These are phyloP conservation scores for Ceratobasidium sp. DNA, from an alignment of 1,284 basidiomycete species.

Conservation along the genomic window DNA sequence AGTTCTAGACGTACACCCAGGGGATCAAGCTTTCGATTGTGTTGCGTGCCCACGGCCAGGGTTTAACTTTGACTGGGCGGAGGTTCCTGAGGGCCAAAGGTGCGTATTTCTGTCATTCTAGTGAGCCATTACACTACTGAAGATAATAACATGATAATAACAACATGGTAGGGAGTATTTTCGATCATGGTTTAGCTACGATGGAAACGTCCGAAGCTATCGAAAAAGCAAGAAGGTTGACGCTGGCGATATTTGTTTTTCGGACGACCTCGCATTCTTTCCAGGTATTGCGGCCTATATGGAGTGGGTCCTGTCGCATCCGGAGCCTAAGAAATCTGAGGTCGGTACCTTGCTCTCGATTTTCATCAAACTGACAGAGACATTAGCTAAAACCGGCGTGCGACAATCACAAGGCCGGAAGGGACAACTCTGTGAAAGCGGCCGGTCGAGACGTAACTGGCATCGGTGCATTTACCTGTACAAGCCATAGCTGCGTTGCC, in stretches of 20 bases:
- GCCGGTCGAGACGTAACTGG: conserved; percentile 21
- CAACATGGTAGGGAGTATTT: neutral
- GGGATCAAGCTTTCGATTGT: conserved; percentile 9
- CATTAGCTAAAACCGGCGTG: neutral
- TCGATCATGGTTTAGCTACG: conserved; percentile 5
- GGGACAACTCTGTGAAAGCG: neutral
- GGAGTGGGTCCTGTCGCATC: neutral
- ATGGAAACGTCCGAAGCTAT: conserved; percentile 12
- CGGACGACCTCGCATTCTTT: neutral
- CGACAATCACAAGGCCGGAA: conserved; percentile 22
- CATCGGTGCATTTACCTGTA: neutral
- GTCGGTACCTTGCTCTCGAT: neutral
- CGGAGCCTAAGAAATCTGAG: neutral
- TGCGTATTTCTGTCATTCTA: no score
- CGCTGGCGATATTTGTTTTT: conserved; percentile 5
- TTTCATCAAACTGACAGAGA: neutral
- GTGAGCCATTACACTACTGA: neutral
- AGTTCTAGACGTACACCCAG: neutral
- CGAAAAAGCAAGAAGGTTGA: conserved; percentile 30
- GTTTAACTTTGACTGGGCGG: conserved; percentile 8
- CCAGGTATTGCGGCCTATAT: neutral
- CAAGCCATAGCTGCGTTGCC: conserved; percentile 9
- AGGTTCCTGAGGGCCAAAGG: neutral
- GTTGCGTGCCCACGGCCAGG: conserved; percentile 12
- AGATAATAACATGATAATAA: no score